These are phyloP conservation scores for Cystobasidium onofrii DNA, from an alignment of 768 basidiomycete species.

Conservation along the genomic window DNA sequence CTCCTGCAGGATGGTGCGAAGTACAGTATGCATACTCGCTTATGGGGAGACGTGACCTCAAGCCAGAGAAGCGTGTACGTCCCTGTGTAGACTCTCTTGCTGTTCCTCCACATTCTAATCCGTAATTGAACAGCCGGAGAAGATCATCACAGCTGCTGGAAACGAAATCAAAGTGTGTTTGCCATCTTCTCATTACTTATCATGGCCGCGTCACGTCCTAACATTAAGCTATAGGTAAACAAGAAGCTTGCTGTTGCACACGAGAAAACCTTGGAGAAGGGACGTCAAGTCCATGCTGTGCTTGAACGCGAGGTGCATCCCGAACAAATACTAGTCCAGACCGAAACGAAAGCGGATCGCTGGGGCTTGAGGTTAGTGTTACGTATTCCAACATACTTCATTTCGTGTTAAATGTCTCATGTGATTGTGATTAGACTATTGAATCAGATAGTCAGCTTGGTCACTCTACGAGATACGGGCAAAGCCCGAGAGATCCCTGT, in stretches of 20 bases:
- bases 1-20: conserved; percentile 27
- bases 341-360: conserved; percentile 57
- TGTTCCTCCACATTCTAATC: no score
- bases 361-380: conserved; percentile 64
- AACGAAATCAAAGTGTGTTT: conserved; percentile 23
- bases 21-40: conserved; percentile 30
- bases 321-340: conserved; percentile 53
- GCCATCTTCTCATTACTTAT: neutral
- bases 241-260: conserved; percentile 56
- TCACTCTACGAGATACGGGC: conserved; percentile 47
- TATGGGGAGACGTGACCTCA: conserved; percentile 16
- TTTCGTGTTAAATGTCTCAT: neutral
- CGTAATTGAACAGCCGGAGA: conserved; percentile 2
- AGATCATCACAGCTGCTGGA: conserved; percentile 17
- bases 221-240: conserved; percentile 27
- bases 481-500: conserved; percentile 65
- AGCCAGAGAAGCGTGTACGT: conserved; percentile 17
- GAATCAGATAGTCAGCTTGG: conserved; percentile 63
- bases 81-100: no score
- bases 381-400: neutral
- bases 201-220: no score
- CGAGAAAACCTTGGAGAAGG: conserved; percentile 53
- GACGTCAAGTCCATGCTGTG: conserved; percentile 66
- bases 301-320: conserved; percentile 66
- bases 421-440: conserved; percentile 51